Conservation (phyloP, 176 grass and related monocot genomes). For the Typha latifolia region DNA sequence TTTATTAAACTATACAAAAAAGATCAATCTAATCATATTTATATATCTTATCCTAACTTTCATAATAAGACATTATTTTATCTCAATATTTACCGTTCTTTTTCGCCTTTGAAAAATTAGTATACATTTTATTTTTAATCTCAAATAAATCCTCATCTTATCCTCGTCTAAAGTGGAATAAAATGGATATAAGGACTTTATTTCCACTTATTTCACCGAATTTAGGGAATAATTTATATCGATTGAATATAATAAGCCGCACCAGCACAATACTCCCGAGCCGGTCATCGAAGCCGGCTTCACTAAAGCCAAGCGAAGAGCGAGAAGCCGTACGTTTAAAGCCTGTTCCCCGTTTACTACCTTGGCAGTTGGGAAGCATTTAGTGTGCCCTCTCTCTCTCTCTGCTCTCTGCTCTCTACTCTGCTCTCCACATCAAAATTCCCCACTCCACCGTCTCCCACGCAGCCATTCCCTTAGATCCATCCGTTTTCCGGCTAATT, state of each 20-base stretch:
- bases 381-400: conserved; percentile 24
- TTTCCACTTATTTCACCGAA: too few relatives aligned
- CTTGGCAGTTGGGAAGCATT: conserved; percentile 56
- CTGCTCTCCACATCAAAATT: background rate
- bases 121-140: background rate
- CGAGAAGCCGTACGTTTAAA: conserved; percentile 27
- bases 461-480: conserved; percentile 18
- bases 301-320: background rate
- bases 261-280: background rate
- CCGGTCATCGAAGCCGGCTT: background rate
- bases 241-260: background rate
- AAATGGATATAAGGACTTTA: too few relatives aligned
- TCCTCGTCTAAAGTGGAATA: too few relatives aligned
- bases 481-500: conserved; percentile 3
- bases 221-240: too few relatives aligned
- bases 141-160: too few relatives aligned
- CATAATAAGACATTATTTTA: background rate
- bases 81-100: background rate
- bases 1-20: too few relatives aligned
- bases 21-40: background rate
- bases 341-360: conserved; percentile 26
- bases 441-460: conserved; percentile 9
- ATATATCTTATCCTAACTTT: background rate
- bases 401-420: conserved; percentile 7
- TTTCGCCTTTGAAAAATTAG: background rate